Evolutionary conservation across 441 rosid species (phyloP).

Genomic region (Breynia disticha): DNA sequence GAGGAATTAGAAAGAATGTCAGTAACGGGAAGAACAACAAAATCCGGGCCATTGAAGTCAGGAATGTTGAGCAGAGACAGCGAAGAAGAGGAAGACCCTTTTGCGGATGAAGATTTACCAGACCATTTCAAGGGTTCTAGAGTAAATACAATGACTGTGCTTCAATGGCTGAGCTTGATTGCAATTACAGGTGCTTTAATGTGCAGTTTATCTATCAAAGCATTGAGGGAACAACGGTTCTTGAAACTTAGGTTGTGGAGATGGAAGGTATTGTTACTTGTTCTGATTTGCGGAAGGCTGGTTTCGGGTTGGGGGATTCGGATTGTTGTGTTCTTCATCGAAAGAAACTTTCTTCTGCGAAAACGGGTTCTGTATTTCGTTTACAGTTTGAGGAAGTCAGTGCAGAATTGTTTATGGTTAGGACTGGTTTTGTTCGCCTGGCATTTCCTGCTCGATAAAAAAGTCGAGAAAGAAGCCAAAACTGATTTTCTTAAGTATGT

Average conservation of each 20-base stretch:
- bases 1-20: slow-evolving; percentile 27
- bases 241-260: slow-evolving; percentile 66
- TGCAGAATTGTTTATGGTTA: slow-evolving; percentile 70
- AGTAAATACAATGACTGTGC: slow-evolving; percentile 26
- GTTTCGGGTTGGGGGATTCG: slow-evolving; percentile 86
- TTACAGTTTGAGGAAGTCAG: slow-evolving; percentile 61
- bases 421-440: slow-evolving; percentile 55
- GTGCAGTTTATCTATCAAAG: slow-evolving; percentile 26
- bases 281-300: slow-evolving; percentile 70
- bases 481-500: slow-evolving; percentile 27
- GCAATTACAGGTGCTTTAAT: slow-evolving; percentile 27
- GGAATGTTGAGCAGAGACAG: slow-evolving; percentile 24
- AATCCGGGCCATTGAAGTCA: slow-evolving; percentile 31
- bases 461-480: slow-evolving; percentile 24
- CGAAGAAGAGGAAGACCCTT: slow-evolving; percentile 54
- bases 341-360: slow-evolving; percentile 49
- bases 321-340: slow-evolving; percentile 47
- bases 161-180: slow-evolving; percentile 62
- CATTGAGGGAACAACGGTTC: slow-evolving; percentile 17
- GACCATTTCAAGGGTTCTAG: slow-evolving; percentile 31
- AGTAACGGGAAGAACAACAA: slow-evolving; percentile 20
- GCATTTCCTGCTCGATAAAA: slow-evolving; percentile 41
- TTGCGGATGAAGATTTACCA: slow-evolving; percentile 53
- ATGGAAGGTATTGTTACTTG: slow-evolving; percentile 62
- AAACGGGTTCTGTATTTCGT: slow-evolving; percentile 69